These are phyloP conservation scores for Nicotiana tabacum DNA, from an alignment of 257 asterid species.

Conservation along the genomic window DNA sequence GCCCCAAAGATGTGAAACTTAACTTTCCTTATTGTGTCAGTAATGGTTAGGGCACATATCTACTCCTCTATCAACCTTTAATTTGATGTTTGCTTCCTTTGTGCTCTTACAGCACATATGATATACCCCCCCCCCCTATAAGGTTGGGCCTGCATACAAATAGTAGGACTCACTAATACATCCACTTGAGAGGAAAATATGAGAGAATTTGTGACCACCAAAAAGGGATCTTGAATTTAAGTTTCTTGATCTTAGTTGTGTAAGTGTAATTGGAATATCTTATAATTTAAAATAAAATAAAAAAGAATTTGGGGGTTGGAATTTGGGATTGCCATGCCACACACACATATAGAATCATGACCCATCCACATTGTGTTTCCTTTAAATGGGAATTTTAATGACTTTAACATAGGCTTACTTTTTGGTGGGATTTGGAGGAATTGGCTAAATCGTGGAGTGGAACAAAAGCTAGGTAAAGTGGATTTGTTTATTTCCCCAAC, in stretches of 20 bases:
- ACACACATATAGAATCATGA: constrained; percentile 1
- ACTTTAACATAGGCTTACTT: constrained; percentile 9
- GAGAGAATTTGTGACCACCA: not conserved
- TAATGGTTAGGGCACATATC: constrained; percentile 10
- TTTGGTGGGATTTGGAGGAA: constrained; percentile 5
- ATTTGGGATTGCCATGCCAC: not conserved
- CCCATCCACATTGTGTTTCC: constrained; percentile 4
- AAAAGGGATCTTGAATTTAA: not conserved
- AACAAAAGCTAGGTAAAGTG: constrained; percentile 11
- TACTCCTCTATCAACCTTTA: constrained; percentile 11
- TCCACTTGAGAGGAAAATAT: not conserved
- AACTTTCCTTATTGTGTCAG: constrained; percentile 13
- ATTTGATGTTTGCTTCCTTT: constrained; percentile 7
- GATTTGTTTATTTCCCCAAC: not conserved
- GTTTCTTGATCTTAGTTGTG: no score
- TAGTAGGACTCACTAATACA: not conserved
- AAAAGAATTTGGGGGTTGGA: not conserved
- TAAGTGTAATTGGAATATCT: no score
- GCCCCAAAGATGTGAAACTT: constrained; percentile 15
- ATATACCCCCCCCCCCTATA: not conserved
- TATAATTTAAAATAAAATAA: not conserved
- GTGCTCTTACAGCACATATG: constrained; percentile 6
- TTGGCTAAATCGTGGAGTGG: not conserved
- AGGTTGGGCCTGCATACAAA: not conserved
- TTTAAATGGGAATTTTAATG: constrained; percentile 11